Percentiles rank a stretch among this genome's conserved stretches.
These are phyloP conservation scores for Toxoplasma gondii DNA, from an alignment of 169 alveolate species.

Conservation along the genomic window DNA sequence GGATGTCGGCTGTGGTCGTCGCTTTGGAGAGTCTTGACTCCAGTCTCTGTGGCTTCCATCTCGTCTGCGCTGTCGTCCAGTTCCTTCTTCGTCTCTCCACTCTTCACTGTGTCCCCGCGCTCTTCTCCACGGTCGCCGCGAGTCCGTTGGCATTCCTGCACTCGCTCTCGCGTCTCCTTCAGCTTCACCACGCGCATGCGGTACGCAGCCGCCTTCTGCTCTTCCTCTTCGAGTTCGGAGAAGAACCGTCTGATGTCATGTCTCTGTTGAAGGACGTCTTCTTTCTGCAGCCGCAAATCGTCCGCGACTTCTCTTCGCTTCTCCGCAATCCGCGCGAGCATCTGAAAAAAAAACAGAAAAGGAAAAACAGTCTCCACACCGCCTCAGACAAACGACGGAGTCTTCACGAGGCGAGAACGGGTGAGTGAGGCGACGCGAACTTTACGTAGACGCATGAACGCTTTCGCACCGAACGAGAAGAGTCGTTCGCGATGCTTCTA, in stretches of 20 bases:
- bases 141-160: not conserved
- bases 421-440: too few species aligned
- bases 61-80: not conserved
- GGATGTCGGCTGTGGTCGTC: not conserved
- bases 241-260: not conserved
- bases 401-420: too few species aligned
- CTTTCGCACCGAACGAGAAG: too few species aligned
- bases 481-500: too few species aligned
- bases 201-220: not conserved
- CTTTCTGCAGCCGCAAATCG: slow-evolving; percentile 23
- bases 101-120: not conserved
- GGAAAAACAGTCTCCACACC: not conserved
- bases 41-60: not conserved
- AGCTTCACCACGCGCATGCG: not conserved
- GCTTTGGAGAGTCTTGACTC: not conserved
- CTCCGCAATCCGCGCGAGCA: not conserved
- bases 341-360: not conserved
- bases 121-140: not conserved
- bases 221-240: slow-evolving; percentile 21
- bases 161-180: not conserved
- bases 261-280: not conserved
- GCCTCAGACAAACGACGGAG: too few species aligned
- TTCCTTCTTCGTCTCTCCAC: not conserved
- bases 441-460: too few species aligned
- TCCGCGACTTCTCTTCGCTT: slow-evolving; percentile 4